These are phyloP conservation scores for Alternaria ventricosa DNA, from an alignment of 2,329 filamentous ascomycete species.

Conservation along the genomic window DNA sequence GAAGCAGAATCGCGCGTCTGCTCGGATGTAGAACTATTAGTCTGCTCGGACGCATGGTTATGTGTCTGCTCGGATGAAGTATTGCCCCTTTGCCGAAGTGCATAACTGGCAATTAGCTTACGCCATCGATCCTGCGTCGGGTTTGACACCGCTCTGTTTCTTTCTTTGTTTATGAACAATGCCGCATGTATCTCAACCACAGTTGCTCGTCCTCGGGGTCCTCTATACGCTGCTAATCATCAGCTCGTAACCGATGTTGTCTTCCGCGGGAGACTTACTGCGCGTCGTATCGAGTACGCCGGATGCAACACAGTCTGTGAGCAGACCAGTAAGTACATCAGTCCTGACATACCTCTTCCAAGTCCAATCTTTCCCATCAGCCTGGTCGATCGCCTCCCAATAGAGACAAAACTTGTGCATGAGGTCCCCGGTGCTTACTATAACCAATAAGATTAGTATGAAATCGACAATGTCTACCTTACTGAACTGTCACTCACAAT, in stretches of 20 bases:
- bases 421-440: neutral
- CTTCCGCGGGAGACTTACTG: neutral
- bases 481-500: too few relatives aligned
- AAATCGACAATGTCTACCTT: too few relatives aligned
- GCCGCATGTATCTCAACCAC: neutral
- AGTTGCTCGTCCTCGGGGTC: neutral
- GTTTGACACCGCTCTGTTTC: neutral
- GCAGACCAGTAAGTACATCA: neutral
- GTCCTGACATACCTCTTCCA: neutral
- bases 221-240: neutral
- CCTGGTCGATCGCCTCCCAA: too few relatives aligned
- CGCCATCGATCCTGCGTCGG: fast-evolving
- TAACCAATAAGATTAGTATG: too few relatives aligned
- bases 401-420: neutral
- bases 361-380: neutral
- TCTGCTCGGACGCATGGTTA: neutral
- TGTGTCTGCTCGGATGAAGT: neutral
- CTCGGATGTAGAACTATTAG: neutral
- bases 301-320: neutral
- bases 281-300: neutral
- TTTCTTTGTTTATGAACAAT: fast-evolving
- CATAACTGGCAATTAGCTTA: neutral
- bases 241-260: fast-evolving
- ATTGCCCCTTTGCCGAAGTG: neutral
- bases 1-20: neutral